Conservation (phyloP, 2,329 filamentous ascomycete genomes). For the Diaporthe citriasiana region DNA sequence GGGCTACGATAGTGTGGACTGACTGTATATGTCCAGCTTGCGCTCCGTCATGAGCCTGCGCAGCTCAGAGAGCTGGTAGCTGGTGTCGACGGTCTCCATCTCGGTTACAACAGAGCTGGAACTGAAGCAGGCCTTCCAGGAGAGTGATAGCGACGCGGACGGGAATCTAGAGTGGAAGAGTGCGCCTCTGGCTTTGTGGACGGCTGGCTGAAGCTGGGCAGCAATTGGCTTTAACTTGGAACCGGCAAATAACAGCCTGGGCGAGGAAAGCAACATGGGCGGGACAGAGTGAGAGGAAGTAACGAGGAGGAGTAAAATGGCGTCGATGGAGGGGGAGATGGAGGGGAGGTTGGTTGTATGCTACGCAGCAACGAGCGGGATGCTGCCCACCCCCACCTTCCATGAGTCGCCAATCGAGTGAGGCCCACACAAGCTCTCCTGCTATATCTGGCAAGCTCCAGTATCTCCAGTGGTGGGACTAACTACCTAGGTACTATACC, state of each 20-base stretch:
- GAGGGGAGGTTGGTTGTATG: neutral
- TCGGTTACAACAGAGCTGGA: conserved; percentile 29
- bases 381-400: conserved; percentile 30
- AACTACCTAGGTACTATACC: too few relatives aligned
- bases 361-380: neutral
- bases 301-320: conserved; percentile 1
- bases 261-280: conserved; percentile 39
- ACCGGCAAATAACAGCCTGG: conserved; percentile 26
- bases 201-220: conserved; percentile 5
- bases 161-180: conserved; percentile 7
- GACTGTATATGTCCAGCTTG: conserved; percentile 94
- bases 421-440: conserved; percentile 40
- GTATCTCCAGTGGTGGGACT: neutral
- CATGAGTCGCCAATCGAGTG: conserved; percentile 28
- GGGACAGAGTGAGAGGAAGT: conserved; percentile 18
- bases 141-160: conserved; percentile 2
- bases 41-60: conserved; percentile 89
- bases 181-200: conserved; percentile 11
- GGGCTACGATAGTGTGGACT: conserved; percentile 48
- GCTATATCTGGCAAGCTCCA: conserved; percentile 35
- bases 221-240: conserved; percentile 17
- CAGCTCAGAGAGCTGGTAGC: conserved; percentile 80
- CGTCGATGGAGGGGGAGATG: conserved; percentile 14
- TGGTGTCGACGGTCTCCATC: conserved; percentile 87
- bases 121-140: conserved; percentile 21